Evolutionary conservation across 805 yeast species (phyloP), one percentile per base, ranked within the genome.

Genomic region (Suhomyces sp.): DNA sequence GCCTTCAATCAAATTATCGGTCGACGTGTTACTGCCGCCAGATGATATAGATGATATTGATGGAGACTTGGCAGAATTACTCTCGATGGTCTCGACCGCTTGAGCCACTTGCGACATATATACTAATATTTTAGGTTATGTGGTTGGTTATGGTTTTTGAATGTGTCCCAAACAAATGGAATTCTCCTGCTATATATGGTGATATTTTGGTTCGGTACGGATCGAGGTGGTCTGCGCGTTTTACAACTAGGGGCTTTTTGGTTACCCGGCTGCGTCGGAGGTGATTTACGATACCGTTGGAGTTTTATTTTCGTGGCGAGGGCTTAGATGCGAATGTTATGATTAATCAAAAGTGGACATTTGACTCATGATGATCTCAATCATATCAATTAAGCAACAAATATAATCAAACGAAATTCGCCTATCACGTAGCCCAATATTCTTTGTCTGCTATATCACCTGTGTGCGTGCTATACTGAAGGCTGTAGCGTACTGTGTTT

Each of bases 91-190:
- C n/a, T 21, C 29, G 15, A 22, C 29, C 44, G 19, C 44, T 41
- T 41, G 44, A 20, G 96, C 41, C n/a, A 37, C 41, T 37, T 37
- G 41, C n/a, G 41, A 37, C 41, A 37, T n/a, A n/a, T n/a, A n/a
- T n/a, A n/a, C n/a, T n/a, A n/a, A n/a, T n/a, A n/a, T n/a, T n/a
- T n/a, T n/a, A n/a, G n/a, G n/a, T 29, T 13, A 1, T 13, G 3
- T 29, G n/a, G n/a, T n/a, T n/a, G n/a, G n/a, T n/a, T n/a, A n/a
- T n/a, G n/a, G n/a, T n/a, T n/a, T n/a, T n/a, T n/a, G n/a, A 24
- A 24, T 31, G 17, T 31, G 17, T 31, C 5, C 17, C 22, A 37
- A 37, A 37, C 21, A 37, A 37, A n/a, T 37, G 41, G 41, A 37
- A 8, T 37, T 37, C 41, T 37, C 22, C 13, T 10, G 41, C 41